A percentile compares a stretch with the other conserved stretches of the same genome.
Evolutionary conservation across 257 asterid species (phyloP).

Genomic region (Jacaranda mimosifolia): DNA sequence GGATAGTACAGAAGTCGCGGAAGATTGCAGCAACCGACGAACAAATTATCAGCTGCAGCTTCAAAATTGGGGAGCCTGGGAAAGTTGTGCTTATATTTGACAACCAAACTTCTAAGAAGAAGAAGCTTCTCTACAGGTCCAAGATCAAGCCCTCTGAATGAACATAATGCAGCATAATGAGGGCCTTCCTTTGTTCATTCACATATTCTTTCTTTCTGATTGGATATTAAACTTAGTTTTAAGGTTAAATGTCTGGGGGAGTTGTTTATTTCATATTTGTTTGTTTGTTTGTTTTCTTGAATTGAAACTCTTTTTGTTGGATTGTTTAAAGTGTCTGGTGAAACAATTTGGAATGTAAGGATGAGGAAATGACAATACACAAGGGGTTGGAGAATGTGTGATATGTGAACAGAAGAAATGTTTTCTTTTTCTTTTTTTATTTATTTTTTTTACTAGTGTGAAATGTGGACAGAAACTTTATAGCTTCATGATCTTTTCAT

Average conservation of each 20-base stretch:
- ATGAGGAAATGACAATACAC: slow-evolving; percentile 33
- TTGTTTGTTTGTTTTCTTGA: slow-evolving; percentile 44
- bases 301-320: slow-evolving; percentile 51
- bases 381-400: slow-evolving; percentile 46
- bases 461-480: slow-evolving; percentile 45
- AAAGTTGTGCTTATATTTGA: slow-evolving; percentile 85
- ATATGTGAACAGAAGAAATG: slow-evolving; percentile 41
- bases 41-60: slow-evolving; percentile 69
- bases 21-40: slow-evolving; percentile 72
- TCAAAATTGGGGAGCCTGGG: slow-evolving; percentile 73
- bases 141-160: slow-evolving; percentile 77
- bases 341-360: slow-evolving; percentile 38
- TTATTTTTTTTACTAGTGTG: slow-evolving; percentile 33
- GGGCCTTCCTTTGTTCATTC: slow-evolving; percentile 50
- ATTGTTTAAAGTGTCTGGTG: slow-evolving; percentile 45
- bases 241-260: slow-evolving; percentile 39
- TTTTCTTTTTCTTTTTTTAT: neutral
- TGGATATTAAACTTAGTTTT: slow-evolving; percentile 42
- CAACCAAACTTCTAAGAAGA: slow-evolving; percentile 89
- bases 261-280: slow-evolving; percentile 46
- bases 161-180: slow-evolving; percentile 30
- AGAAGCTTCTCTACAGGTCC: slow-evolving; percentile 90
- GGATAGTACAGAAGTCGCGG: slow-evolving; percentile 78
- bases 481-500: slow-evolving; percentile 28
- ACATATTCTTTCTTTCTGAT: slow-evolving; percentile 50